Percentiles rank a stretch among this genome's conserved stretches.
Evolutionary conservation across 139 green algal genomes (phyloP).

Genomic region (Coelastrella sp.): DNA sequence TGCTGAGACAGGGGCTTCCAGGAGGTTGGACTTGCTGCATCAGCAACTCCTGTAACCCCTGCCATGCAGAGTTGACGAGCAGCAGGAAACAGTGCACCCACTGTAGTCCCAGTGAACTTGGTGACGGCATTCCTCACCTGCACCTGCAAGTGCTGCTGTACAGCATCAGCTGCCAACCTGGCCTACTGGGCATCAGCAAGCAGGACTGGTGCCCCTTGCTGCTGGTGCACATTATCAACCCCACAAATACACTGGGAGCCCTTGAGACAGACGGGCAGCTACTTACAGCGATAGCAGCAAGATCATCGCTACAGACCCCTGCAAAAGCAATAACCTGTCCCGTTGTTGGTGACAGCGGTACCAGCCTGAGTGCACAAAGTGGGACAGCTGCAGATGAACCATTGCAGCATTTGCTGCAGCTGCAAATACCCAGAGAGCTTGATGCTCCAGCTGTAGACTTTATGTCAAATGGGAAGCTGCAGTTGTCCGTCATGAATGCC

Average conservation of each 20-base stretch:
- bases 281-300: slow-evolving; percentile 8
- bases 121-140: not conserved
- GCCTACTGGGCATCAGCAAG: not conserved
- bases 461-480: not conserved
- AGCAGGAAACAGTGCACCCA: too few species aligned
- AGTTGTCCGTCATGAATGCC: not conserved
- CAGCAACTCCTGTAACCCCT: too few species aligned
- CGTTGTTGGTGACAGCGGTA: not conserved
- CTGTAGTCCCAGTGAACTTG: too few species aligned
- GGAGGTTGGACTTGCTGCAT: not conserved
- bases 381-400: not conserved
- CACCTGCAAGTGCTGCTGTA: not conserved
- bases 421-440: too few species aligned
- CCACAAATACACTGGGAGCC: not conserved
- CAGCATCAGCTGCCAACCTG: not conserved
- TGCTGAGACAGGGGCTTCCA: not conserved
- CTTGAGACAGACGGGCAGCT: not conserved
- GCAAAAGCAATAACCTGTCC: not conserved
- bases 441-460: too few species aligned
- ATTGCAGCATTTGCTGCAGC: not conserved
- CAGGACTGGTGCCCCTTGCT: not conserved
- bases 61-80: too few species aligned
- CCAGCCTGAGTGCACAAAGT: not conserved
- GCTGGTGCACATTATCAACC: not conserved
- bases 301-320: not conserved